Evolutionary conservation across 2,329 filamentous ascomycete genomes (phyloP), one percentile per base, ranked within the genome.

Genomic region (Calonectria naviculata): DNA sequence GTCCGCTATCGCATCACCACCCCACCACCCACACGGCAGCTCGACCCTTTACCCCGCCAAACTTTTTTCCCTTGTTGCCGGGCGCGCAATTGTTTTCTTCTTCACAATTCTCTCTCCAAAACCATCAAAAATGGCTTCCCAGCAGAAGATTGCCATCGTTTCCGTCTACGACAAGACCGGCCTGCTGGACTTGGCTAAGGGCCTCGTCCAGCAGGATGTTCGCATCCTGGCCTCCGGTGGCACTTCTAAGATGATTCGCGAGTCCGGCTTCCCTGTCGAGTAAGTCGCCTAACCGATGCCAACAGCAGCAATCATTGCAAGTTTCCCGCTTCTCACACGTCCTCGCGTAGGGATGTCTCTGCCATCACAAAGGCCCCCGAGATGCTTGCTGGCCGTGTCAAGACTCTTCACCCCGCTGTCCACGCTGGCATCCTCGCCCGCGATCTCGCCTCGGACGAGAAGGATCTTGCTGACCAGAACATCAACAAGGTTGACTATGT

Each of bases 131-230:
- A 85, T 85, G 83, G 79, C 83, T 72, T 78, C 74, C 31, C 79
- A 84, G 71, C 89, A 90, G 82, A 87, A 89, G 81, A 90, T 89
- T 88, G 97, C 97, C 77, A 98, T 99, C 82, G 90, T 99, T 83
- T 98, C 96, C 76, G 97, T 98, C 88, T 98, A 97, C 83, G 95
- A 99, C 90, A 99, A 99, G 92, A 98, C 96, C 68, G 97, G 95
- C 72, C 90, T 98, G 76, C 87, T 98, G 77, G 95, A 98, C 85
- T 89, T 98, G 78, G 95, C 95, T 80, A 97, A 97, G 86, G 95
- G 95, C 78, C 91, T 98, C 62, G 90, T 94, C 81, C 91, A 96
- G 88, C 91, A 97, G 81, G 93, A 97, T 91, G 94, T 98, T 78
- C 94, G 95, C 78, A 93, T 99, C 76, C 90, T 99, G 70, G 97